Conservation (phyloP, 148 eudicot genomes). For the Linanthus parryae region DNA sequence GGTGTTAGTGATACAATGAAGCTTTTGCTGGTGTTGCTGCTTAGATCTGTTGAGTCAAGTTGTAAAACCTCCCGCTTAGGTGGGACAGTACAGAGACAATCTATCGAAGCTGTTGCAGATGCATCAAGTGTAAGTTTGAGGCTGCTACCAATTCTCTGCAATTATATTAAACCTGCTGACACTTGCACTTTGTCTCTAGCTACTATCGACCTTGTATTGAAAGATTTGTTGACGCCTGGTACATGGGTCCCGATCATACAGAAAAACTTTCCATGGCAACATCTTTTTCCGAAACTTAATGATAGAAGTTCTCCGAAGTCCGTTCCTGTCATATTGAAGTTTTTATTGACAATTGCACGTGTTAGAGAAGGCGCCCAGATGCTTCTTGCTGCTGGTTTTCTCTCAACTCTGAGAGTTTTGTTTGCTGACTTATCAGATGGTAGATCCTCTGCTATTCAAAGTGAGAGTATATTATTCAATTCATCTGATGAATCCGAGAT, state of each 20-base stretch:
- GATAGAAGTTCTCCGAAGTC: conserved; percentile 28
- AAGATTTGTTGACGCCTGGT: conserved; percentile 43
- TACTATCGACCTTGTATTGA: conserved; percentile 55
- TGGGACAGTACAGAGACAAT: conserved; percentile 27
- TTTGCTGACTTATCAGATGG: conserved; percentile 41
- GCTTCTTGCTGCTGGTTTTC: conserved; percentile 69
- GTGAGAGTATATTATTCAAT: conserved; percentile 21
- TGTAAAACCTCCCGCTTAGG: conserved; percentile 17
- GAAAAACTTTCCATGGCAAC: conserved; percentile 62
- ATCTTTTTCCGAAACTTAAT: conserved; percentile 60
- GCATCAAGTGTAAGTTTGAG: conserved; percentile 56
- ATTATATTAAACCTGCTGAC: conserved; percentile 46
- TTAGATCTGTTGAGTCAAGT: conserved; percentile 32
- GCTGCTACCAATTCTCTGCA: conserved; percentile 74
- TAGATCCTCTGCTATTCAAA: conserved; percentile 21
- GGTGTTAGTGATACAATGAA: conserved; percentile 41
- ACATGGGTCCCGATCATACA: conserved; percentile 83
- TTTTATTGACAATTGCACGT: conserved; percentile 73
- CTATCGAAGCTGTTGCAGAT: conserved; percentile 33
- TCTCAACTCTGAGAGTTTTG: conserved; percentile 46
- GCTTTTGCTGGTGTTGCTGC: conserved; percentile 47
- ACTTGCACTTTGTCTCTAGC: conserved; percentile 56
- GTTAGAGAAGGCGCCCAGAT: conserved; percentile 74
- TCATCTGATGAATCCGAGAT: conserved; percentile 35
- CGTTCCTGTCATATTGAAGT: conserved; percentile 55